Conservation (phyloP, 495 filamentous ascomycete species). For the Aspergillus coremiiformis region DNA sequence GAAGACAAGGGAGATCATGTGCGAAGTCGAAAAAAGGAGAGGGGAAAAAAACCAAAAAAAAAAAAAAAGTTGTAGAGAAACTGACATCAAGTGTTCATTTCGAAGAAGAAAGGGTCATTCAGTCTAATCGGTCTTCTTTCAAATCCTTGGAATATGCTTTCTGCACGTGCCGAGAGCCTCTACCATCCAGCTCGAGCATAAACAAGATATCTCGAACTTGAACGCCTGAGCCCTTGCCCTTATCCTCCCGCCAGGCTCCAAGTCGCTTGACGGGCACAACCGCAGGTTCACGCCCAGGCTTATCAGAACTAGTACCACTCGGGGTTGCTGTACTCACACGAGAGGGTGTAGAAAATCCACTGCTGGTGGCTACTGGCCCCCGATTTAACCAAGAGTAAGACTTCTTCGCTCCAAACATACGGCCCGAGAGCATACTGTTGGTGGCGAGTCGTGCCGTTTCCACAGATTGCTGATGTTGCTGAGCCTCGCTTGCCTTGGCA, state of each 20-base stretch:
- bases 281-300: slow-evolving; percentile 24
- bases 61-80: too few relatives aligned
- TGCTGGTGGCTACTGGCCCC: slow-evolving; percentile 22
- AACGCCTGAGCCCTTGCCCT: slow-evolving; percentile 38
- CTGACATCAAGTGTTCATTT: slow-evolving; percentile 2
- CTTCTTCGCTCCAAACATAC: slow-evolving; percentile 41
- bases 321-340: slow-evolving; percentile 32
- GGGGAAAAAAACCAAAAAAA: too few relatives aligned
- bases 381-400: slow-evolving; percentile 42
- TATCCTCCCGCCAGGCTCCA: slow-evolving; percentile 44
- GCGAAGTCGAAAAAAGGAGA: not conserved
- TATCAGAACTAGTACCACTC: slow-evolving; percentile 24
- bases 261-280: slow-evolving; percentile 27
- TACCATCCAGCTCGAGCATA: slow-evolving; percentile 44
- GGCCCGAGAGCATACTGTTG: slow-evolving; percentile 37
- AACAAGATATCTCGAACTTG: slow-evolving; percentile 45
- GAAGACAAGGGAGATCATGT: slow-evolving; percentile 1
- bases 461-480: slow-evolving; percentile 45
- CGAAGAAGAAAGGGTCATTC: slow-evolving; percentile 1
- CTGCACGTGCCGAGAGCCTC: slow-evolving; percentile 38
- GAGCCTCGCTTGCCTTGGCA: slow-evolving; percentile 41
- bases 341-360: slow-evolving; percentile 35
- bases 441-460: slow-evolving; percentile 42
- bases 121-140: slow-evolving; percentile 35
- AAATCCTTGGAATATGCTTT: slow-evolving; percentile 39